Evolutionary conservation across 2,329 filamentous ascomycete species (phyloP).

Genomic region (Xylaria sp.): DNA sequence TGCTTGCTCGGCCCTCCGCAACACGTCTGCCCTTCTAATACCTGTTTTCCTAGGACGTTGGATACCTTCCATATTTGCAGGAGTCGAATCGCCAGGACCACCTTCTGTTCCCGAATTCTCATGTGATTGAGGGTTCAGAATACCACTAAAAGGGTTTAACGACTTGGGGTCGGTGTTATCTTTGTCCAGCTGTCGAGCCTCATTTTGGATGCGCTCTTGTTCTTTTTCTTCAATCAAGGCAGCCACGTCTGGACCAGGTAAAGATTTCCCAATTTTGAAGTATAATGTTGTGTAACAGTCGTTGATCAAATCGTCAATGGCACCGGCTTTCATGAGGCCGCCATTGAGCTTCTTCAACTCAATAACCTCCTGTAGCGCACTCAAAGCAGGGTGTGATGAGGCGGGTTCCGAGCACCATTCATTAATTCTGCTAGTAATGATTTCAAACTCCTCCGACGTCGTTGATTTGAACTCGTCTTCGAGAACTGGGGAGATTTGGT

Average conservation of each 20-base stretch:
- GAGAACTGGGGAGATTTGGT: conserved; percentile 57
- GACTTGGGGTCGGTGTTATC: conserved; percentile 52
- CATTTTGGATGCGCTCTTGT: conserved; percentile 52
- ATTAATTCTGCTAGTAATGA: conserved; percentile 64
- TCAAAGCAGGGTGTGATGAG: conserved; percentile 58
- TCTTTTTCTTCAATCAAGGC: conserved; percentile 59
- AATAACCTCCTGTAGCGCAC: conserved; percentile 67
- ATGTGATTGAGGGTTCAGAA: conserved; percentile 57
- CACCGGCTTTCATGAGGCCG: conserved; percentile 83
- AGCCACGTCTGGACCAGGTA: conserved; percentile 64
- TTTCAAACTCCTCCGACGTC: conserved; percentile 67
- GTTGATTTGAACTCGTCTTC: conserved; percentile 68
- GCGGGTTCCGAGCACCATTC: conserved; percentile 62
- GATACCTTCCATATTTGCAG: conserved; percentile 52
- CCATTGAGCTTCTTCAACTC: conserved; percentile 80
- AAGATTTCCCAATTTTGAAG: conserved; percentile 69
- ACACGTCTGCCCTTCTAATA: conserved; percentile 66
- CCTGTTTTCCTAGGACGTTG: conserved; percentile 57
- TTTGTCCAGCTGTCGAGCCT: conserved; percentile 48
- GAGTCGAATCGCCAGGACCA: conserved; percentile 48
- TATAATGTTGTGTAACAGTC: conserved; percentile 88
- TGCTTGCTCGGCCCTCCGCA: conserved; percentile 71
- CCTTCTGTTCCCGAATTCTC: conserved; percentile 53
- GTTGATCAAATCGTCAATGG: conserved; percentile 92
- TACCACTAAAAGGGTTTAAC: conserved; percentile 53